These are phyloP conservation scores for Arachnopeziza araneosa DNA, from an alignment of 2,329 filamentous ascomycete genomes.

Conservation along the genomic window DNA sequence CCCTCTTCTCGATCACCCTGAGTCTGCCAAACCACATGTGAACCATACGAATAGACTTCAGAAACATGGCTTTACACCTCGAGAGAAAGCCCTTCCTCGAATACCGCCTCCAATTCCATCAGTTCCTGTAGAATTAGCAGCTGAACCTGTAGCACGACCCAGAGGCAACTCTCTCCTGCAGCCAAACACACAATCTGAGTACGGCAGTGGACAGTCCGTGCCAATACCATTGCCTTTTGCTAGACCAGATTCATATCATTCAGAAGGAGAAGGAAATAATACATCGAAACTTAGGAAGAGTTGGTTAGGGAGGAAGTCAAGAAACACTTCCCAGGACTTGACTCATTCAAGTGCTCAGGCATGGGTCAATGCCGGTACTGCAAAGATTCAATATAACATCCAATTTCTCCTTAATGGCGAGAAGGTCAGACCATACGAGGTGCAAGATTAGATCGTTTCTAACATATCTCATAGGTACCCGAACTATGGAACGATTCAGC, in stretches of 20 bases:
- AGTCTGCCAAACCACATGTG: not conserved
- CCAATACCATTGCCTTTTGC: slow-evolving; percentile 9
- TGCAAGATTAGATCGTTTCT: not conserved
- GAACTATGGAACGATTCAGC: slow-evolving; percentile 53
- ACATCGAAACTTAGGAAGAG: slow-evolving; percentile 13
- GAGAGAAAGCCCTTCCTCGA: slow-evolving; percentile 1
- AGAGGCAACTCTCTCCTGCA: slow-evolving; percentile 4
- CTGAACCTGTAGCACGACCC: not conserved
- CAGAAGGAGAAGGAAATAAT: slow-evolving; percentile 7
- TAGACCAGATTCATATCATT: slow-evolving; percentile 4
- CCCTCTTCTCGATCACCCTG: not conserved
- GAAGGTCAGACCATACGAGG: slow-evolving; percentile 37
- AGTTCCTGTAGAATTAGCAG: not conserved
- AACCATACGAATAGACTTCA: not conserved
- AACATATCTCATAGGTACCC: slow-evolving; percentile 44
- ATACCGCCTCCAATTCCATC: not conserved
- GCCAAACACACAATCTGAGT: not conserved
- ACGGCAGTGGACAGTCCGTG: slow-evolving; percentile 6
- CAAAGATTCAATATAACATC: slow-evolving; percentile 51
- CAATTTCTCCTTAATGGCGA: slow-evolving; percentile 47
- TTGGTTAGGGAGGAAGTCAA: slow-evolving; percentile 15
- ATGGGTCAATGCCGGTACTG: slow-evolving; percentile 51
- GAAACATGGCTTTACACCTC: not conserved
- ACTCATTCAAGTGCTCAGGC: slow-evolving; percentile 20
- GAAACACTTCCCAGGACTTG: slow-evolving; percentile 12